phyloP scores from a whole-genome alignment of 495 filamentous ascomycete species.

The Umbilicaria muhlenbergii region DNA sequence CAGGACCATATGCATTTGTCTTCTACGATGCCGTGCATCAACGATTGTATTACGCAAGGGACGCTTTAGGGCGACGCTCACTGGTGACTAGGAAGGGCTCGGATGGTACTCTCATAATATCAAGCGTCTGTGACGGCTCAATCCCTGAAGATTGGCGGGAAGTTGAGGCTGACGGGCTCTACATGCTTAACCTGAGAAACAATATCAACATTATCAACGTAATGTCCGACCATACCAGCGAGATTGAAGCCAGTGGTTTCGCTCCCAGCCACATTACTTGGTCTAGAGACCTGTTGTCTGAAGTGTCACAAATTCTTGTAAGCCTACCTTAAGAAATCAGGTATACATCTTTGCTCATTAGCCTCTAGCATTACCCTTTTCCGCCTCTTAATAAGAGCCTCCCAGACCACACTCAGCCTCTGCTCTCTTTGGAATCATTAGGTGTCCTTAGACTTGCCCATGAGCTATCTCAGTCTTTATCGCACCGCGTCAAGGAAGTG shows the following conservation, averaged over 20 bases:
- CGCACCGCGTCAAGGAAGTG: conserved; percentile 49
- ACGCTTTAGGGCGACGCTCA: conserved; percentile 76
- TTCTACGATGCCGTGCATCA: conserved; percentile 53
- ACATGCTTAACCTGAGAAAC: conserved; percentile 38
- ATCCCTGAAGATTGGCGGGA: conserved; percentile 47
- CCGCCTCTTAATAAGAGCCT: conserved; percentile 43
- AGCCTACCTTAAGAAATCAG: too few relatives aligned
- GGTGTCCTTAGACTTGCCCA: conserved; percentile 40
- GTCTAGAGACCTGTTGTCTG: not conserved
- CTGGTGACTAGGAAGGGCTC: conserved; percentile 40
- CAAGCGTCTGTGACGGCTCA: conserved; percentile 53
- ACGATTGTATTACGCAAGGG: conserved; percentile 63
- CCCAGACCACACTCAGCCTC: conserved; percentile 19
- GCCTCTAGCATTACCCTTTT: conserved; percentile 39
- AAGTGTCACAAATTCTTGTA: conserved; percentile 9
- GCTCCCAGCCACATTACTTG: conserved; percentile 23
- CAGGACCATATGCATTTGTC: conserved; percentile 84
- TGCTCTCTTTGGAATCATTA: conserved; percentile 30
- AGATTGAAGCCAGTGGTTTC: conserved; percentile 10
- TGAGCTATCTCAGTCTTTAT: conserved; percentile 47
- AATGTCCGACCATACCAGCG: not conserved
- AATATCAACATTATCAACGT: not conserved
- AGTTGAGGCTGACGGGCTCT: conserved; percentile 68
- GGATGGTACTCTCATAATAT: conserved; percentile 41
- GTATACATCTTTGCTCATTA: conserved; percentile 8